Evolutionary conservation across 306 rosid genomes (phyloP), one percentile per base, ranked within the genome.

Genomic region (Glycine soja): DNA sequence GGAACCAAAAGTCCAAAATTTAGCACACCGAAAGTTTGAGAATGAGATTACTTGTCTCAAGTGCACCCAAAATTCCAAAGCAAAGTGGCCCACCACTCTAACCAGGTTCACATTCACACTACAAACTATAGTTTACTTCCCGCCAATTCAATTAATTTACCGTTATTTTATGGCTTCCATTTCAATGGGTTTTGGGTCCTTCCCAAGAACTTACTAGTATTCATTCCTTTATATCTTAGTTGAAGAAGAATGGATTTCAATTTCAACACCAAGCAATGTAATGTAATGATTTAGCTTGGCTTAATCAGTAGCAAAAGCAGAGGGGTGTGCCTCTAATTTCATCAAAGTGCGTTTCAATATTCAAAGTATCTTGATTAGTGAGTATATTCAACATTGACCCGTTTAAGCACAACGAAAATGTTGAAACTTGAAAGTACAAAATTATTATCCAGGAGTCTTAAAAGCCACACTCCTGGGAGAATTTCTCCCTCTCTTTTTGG

Each of bases 71-170:
- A 94, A 88, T 88, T 92, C 92, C 91, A 83, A 80, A 77, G 78
- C 38, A 58, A 18, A 10, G 30, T 84, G 96, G 84, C 91, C 92
- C 90, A 81, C 83, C 77, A 69, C 81, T 72, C 9, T 11, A 89
- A 70, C 85, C 83, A 64, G 90, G 89, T 91, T 92, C 96, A 89
- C 96, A 92, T 89, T 94, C 95, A 89, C 91, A 92, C 89, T 36
- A 62, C 51, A 16, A 8, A 58, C 32, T 15, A 52, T 78, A 24
- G 76, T 70, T 82, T 36, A 45, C 57, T 84, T 83, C 91, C 82
- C 85, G 87, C 90, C 87, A 74, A 12, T 83, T 62, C 52, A 16
- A 80, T 61, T 65, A 10, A 81, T 59, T 65, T 46, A 74, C 84
- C 84, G 84, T 85, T 88, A 47, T 51, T 70, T 70, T 16, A 4